phyloP scores from a whole-genome alignment of 129 eudicot species.

The Pseudognaphalium luteoalbum region DNA sequence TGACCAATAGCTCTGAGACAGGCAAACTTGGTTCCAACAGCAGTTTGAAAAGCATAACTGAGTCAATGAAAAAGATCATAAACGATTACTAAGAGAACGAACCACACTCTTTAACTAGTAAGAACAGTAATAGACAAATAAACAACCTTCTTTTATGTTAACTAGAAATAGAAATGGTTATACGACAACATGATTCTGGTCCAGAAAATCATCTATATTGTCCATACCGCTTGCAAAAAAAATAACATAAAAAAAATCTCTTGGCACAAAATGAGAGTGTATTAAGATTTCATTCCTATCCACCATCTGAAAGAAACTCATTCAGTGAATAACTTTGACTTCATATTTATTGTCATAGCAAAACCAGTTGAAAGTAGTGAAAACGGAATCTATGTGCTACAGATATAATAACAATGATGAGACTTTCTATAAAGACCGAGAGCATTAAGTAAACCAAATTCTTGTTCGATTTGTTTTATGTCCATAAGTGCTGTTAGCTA shows the following conservation, averaged over 20 bases:
- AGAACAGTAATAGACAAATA: neutral
- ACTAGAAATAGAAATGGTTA: too few species aligned
- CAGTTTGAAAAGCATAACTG: constrained; percentile 74
- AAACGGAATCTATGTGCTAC: neutral
- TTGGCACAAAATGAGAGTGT: neutral
- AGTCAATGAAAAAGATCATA: constrained; percentile 18
- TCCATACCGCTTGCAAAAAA: neutral
- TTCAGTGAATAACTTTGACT: neutral
- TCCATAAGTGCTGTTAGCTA: too few species aligned
- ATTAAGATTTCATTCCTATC: neutral
- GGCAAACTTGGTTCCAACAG: constrained; percentile 73
- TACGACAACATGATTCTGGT: neutral
- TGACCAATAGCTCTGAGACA: constrained; percentile 57
- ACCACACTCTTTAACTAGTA: neutral
- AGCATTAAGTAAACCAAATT: neutral
- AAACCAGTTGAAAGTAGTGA: neutral
- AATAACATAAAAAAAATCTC: too few species aligned
- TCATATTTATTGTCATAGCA: neutral
- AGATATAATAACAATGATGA: neutral
- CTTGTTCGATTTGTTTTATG: neutral
- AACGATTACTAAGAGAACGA: constrained; percentile 1
- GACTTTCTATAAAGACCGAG: neutral
- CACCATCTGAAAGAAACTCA: neutral
- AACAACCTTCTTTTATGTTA: neutral
- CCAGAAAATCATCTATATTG: neutral